Percentiles rank a stretch among this genome's conserved stretches.
phyloP scores from a whole-genome alignment of 2,329 filamentous ascomycete genomes.

The Monosporascus sp. region DNA sequence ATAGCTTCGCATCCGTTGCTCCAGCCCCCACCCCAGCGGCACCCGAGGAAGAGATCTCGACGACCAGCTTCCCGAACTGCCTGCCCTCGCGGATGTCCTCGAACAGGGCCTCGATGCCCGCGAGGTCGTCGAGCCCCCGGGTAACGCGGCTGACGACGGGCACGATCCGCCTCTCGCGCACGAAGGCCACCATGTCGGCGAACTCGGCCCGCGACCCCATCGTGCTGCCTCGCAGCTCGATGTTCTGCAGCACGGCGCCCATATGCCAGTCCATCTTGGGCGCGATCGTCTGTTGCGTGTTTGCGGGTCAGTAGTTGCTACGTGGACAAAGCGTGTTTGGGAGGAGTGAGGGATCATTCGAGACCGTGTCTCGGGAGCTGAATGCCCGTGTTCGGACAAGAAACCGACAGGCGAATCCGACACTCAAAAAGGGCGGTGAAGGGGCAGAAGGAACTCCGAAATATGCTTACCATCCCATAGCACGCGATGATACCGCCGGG shows the following conservation, averaged over 20 bases:
- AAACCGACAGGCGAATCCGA: too few species aligned
- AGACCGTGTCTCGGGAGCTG: too few species aligned
- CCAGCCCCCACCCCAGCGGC: conserved; percentile 3
- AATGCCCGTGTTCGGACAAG: too few species aligned
- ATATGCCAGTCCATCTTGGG: conserved; percentile 87
- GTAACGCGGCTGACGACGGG: conserved; percentile 74
- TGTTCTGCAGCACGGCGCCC: conserved; percentile 77
- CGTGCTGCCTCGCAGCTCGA: conserved; percentile 79
- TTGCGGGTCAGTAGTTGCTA: too few species aligned
- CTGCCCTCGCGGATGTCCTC: conserved; percentile 79
- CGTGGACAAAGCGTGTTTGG: too few species aligned
- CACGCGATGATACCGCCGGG: conserved; percentile 75
- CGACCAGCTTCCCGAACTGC: conserved; percentile 91
- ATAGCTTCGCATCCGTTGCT: conserved; percentile 34
- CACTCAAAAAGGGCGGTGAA: too few species aligned
- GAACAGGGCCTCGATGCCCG: conserved; percentile 78
- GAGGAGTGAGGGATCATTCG: too few species aligned
- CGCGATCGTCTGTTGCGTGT: conserved; percentile 47
- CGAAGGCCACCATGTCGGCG: conserved; percentile 81
- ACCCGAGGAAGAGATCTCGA: conserved; percentile 53
- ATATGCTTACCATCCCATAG: conserved; percentile 67
- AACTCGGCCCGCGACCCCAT: conserved; percentile 93
- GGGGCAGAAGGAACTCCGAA: too few species aligned
- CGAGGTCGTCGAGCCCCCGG: conserved; percentile 67
- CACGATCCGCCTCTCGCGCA: conserved; percentile 64